These are phyloP conservation scores for Epichloe hybrida DNA, from an alignment of 2,329 filamentous ascomycete genomes.

Conservation along the genomic window DNA sequence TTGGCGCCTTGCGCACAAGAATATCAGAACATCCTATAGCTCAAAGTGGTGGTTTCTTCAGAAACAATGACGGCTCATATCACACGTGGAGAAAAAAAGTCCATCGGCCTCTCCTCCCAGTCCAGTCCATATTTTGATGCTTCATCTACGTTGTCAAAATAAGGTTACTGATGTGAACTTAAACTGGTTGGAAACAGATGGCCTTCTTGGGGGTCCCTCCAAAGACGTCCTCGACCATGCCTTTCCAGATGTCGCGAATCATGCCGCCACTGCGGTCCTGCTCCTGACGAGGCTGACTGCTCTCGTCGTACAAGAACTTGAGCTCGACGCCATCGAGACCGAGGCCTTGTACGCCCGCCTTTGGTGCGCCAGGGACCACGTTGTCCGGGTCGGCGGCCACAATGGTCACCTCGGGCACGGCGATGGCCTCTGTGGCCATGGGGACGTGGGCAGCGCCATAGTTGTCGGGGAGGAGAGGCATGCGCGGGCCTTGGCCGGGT, in stretches of 20 bases:
- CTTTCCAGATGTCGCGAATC: slow-evolving; percentile 41
- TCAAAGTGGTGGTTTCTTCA: background rate
- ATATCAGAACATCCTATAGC: slow-evolving; percentile 2
- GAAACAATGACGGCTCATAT: slow-evolving; percentile 3
- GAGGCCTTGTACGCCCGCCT: slow-evolving; percentile 46
- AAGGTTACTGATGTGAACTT: no score
- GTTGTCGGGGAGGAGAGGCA: slow-evolving; percentile 49
- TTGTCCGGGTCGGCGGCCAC: slow-evolving; percentile 42
- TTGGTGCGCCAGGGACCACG: slow-evolving; percentile 34
- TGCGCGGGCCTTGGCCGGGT: slow-evolving; percentile 30
- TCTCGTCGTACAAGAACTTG: slow-evolving; percentile 33
- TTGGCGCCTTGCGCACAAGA: background rate
- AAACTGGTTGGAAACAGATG: no score
- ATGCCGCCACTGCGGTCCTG: slow-evolving; percentile 25
- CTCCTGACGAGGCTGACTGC: slow-evolving; percentile 13
- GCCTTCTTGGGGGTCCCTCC: slow-evolving; percentile 11
- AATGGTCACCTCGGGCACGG: slow-evolving; percentile 37
- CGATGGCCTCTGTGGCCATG: slow-evolving; percentile 28
- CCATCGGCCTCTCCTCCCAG: background rate
- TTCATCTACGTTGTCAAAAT: no score
- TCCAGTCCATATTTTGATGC: no score
- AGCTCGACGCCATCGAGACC: slow-evolving; percentile 42
- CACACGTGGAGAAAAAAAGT: background rate
- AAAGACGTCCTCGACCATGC: slow-evolving; percentile 38
- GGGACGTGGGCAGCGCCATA: slow-evolving; percentile 30